Evolutionary conservation across 1,139 yeast genomes (phyloP).

Genomic region (Nakaseomyces delphensis): DNA sequence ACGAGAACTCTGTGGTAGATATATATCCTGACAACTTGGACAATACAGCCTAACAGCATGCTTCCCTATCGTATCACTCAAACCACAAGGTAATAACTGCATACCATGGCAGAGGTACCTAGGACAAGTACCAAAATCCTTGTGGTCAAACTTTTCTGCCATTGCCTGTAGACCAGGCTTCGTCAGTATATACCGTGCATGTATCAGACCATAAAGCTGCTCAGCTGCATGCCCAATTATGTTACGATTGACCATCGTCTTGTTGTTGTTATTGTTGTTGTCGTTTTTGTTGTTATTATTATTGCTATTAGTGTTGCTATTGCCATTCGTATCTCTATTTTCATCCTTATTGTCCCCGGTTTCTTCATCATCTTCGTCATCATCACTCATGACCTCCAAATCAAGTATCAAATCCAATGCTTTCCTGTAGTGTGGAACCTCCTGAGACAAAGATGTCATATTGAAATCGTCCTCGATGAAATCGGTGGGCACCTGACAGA

Average conservation of each 20-base stretch:
- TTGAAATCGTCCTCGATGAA: conserved; percentile 96
- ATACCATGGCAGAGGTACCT: conserved; percentile 87
- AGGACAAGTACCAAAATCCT: conserved; percentile 89
- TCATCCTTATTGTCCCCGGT: conserved; percentile 7
- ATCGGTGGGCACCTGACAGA: conserved; percentile 86
- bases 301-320: no score
- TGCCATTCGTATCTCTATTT: conserved; percentile 6
- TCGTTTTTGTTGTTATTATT: conserved; percentile 9
- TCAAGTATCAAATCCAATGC: conserved; percentile 87
- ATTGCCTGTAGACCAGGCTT: conserved; percentile 85
- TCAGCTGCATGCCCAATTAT: conserved; percentile 85
- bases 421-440: conserved; percentile 86
- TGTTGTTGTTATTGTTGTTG: conserved; percentile 14
- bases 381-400: conserved; percentile 59
- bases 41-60: conserved; percentile 89
- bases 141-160: conserved; percentile 91
- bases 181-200: conserved; percentile 82
- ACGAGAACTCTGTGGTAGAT: conserved; percentile 76
- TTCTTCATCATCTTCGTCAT: conserved; percentile 21
- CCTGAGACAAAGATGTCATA: conserved; percentile 75
- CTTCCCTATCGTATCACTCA: conserved; percentile 82
- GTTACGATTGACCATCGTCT: conserved; percentile 39
- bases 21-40: conserved; percentile 88
- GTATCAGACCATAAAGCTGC: conserved; percentile 83
- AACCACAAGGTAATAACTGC: conserved; percentile 85